Percentiles rank a stretch among this genome's conserved stretches.
Evolutionary conservation across 2,329 filamentous ascomycete species (phyloP).

Genomic region (Penicillium glabrum): DNA sequence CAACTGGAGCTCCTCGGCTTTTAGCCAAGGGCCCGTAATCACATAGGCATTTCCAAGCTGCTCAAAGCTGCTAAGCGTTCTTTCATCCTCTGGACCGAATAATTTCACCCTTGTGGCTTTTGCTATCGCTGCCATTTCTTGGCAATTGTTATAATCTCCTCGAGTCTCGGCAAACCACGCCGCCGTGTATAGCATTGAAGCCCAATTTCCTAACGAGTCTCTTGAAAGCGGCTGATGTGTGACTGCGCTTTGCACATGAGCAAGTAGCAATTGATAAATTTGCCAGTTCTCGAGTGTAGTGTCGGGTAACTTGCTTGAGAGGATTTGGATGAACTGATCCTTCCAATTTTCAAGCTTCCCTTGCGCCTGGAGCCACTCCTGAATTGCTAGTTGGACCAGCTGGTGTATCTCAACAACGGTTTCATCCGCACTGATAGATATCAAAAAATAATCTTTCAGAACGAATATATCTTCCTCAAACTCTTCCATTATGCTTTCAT

Average conservation of each 20-base stretch:
- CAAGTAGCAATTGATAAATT: conserved; percentile 1
- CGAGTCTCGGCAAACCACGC: neutral
- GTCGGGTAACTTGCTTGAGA: neutral
- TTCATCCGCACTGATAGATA: conserved; percentile 2
- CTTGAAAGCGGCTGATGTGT: neutral
- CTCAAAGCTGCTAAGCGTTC: neutral
- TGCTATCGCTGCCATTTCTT: neutral
- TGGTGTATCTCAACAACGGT: conserved; percentile 7
- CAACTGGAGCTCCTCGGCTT: conserved; percentile 13
- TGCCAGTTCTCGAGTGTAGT: conserved; percentile 1
- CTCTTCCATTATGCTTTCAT: neutral
- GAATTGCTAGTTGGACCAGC: conserved; percentile 10
- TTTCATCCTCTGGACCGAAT: neutral
- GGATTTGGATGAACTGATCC: neutral
- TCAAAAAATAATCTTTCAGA: conserved; percentile 3
- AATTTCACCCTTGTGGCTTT: neutral
- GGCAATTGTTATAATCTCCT: neutral
- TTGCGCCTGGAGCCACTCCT: conserved; percentile 7
- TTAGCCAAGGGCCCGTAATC: neutral
- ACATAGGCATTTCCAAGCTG: neutral
- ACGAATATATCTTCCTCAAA: conserved; percentile 2
- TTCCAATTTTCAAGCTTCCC: neutral
- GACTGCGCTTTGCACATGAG: conserved; percentile 1
- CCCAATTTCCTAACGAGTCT: neutral
- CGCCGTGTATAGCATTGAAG: neutral